phyloP scores from a whole-genome alignment of 352 stramenopile genomes.

The Globisporangium nodosum region DNA sequence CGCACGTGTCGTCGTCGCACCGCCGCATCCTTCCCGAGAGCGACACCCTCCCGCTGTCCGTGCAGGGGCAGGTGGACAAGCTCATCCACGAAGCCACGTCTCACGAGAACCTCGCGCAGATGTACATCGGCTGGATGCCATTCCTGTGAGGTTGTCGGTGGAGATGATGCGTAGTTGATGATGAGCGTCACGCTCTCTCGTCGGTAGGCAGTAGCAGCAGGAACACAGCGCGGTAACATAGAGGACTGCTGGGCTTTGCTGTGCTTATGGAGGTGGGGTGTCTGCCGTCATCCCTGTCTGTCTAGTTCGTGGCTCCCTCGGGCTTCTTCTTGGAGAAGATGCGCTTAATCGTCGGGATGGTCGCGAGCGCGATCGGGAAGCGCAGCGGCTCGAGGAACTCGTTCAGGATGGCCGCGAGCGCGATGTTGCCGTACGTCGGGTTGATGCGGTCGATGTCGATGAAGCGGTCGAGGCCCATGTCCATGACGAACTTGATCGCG shows the following conservation, averaged over 20 bases:
- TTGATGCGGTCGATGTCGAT: conserved; percentile 72
- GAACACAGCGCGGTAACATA: neutral
- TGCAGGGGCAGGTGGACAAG: conserved; percentile 92
- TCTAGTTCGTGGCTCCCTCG: conserved; percentile 8
- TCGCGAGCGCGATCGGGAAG: conserved; percentile 83
- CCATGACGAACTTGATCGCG: conserved; percentile 82
- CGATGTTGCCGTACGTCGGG: conserved; percentile 84
- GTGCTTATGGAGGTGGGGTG: neutral
- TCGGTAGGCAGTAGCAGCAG: no score
- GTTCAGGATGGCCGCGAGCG: conserved; percentile 82
- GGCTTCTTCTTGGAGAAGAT: conserved; percentile 45
- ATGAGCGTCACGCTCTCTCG: no score
- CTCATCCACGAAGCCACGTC: conserved; percentile 92
- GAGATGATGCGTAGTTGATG: no score
- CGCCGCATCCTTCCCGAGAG: conserved; percentile 66
- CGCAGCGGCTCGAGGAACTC: conserved; percentile 80
- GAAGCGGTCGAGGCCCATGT: conserved; percentile 69
- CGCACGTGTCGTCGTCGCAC: conserved; percentile 58
- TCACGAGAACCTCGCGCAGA: conserved; percentile 90
- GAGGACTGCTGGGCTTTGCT: neutral
- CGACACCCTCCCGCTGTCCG: conserved; percentile 88
- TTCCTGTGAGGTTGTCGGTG: conserved; percentile 45
- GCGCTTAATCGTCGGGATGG: conserved; percentile 72
- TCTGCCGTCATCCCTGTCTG: neutral
- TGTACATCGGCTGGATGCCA: conserved; percentile 96